These are phyloP conservation scores for Candida dajiaensis DNA, from an alignment of 805 yeast species.

Conservation along the genomic window DNA sequence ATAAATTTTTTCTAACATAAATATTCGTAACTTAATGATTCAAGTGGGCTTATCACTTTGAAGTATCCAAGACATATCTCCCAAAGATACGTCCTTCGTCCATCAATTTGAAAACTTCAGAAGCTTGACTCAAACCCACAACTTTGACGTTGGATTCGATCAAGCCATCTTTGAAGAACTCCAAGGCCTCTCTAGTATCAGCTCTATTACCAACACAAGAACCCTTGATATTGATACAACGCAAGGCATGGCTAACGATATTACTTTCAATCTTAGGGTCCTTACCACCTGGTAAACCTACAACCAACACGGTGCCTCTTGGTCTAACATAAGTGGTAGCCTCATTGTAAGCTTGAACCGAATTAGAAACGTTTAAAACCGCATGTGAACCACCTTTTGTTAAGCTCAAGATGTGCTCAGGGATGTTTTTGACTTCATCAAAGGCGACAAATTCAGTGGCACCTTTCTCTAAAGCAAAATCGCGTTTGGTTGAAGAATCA, in stretches of 20 bases:
- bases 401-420: slow-evolving; percentile 11
- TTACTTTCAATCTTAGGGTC: slow-evolving; percentile 40
- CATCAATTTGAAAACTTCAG: slow-evolving; percentile 45
- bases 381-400: slow-evolving; percentile 65
- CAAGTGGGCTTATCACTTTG: slow-evolving; percentile 12
- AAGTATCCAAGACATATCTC: slow-evolving; percentile 53
- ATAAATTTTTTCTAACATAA: no score
- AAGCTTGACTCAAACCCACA: slow-evolving; percentile 46
- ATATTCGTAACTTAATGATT: no score
- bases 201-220: slow-evolving; percentile 63
- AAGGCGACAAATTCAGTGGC: slow-evolving; percentile 50
- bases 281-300: slow-evolving; percentile 69
- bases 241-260: slow-evolving; percentile 23
- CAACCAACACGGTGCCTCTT: slow-evolving; percentile 60
- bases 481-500: slow-evolving; percentile 55
- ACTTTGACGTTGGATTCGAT: slow-evolving; percentile 52
- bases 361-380: slow-evolving; percentile 59
- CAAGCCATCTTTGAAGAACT: slow-evolving; percentile 57
- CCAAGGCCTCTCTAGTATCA: slow-evolving; percentile 46
- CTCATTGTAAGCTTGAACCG: slow-evolving; percentile 51
- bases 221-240: slow-evolving; percentile 43
- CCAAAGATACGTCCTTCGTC: slow-evolving; percentile 55
- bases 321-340: slow-evolving; percentile 52
- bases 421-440: slow-evolving; percentile 42
- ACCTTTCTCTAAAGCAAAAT: slow-evolving; percentile 43